Evolutionary conservation across 345 rosid genomes (phyloP), one percentile per base, ranked within the genome.

Genomic region (Ricinus communis): DNA sequence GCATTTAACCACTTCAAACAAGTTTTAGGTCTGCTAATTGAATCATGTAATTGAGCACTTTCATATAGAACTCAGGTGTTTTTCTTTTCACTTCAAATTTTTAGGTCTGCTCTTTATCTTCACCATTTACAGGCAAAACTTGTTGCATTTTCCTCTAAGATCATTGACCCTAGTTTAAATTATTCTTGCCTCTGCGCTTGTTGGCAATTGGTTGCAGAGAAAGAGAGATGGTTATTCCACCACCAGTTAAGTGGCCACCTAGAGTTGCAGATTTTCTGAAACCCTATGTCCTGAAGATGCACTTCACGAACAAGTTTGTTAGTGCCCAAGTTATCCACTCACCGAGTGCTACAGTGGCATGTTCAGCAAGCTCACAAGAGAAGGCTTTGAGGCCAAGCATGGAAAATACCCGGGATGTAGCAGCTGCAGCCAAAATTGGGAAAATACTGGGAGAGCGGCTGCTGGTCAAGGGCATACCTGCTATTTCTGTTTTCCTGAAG

Each of bases 381-480:
- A 87, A 87, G 84, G 84, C 86, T 55, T 58, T 95, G 65, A 85
- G 97, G 77, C 24, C 78, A 12, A 82, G 82, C 78, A 81, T 85
- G 84, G 91, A 65, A n/a, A 74, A 81, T 65, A 82, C 93, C 22
- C 82, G 91, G 24, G 96, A 94, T 53, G 90, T 92, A n/a, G 97
- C 92, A 0, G 96, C 96, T 56, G 98, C 98, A 61, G 79, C 96
- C 21, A 84, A 82, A 82, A 94, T 88, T 33, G 96, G 97, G 70
- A 93, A 90, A 78, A 73, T 91, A 46, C 83, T 91, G 2, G 96
- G 86, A 27, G 94, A 87, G 72, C 88, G 93, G 19, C 84, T 90
- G 60, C 80, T 87, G 78, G 80, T 79, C 71, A 87, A 87, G 71
- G 86, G 84, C 40, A 87, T 90, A 31, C 97, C 97, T 18, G 97